phyloP scores from a whole-genome alignment of 495 filamentous ascomycete genomes.

The Tuber microsphaerosporum region DNA sequence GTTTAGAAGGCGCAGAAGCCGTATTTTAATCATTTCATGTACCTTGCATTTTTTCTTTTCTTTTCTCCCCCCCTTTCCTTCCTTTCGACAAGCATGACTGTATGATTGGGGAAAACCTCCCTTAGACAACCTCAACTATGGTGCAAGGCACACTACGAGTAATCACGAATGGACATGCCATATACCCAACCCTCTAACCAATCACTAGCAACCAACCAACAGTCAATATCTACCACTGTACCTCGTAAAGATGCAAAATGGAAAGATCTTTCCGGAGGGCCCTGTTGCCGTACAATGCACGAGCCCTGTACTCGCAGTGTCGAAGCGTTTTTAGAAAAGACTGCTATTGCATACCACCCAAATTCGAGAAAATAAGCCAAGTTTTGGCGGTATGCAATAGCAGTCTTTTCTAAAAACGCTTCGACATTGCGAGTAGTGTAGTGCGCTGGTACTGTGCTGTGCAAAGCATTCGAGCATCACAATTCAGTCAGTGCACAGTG shows the following conservation, averaged over 20 bases:
- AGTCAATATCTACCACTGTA: background rate
- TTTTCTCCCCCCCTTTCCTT: background rate
- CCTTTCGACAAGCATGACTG: background rate
- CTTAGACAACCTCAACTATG: background rate
- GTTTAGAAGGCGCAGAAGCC: background rate
- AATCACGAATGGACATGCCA: background rate
- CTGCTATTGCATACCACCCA: no score
- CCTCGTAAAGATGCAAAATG: background rate
- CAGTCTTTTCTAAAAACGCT: no score
- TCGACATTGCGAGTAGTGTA: no score
- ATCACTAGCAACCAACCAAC: background rate
- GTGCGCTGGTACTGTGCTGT: no score
- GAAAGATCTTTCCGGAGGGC: background rate
- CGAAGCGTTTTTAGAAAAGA: no score
- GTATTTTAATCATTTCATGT: background rate
- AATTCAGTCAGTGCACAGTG: background rate
- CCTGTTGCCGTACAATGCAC: background rate
- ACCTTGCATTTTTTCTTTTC: background rate
- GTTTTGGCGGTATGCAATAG: no score
- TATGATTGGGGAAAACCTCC: no score
- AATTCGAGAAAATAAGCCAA: no score
- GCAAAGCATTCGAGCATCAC: background rate
- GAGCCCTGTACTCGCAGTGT: background rate
- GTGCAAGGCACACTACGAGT: background rate
- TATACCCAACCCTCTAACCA: background rate